phyloP scores from a whole-genome alignment of 805 yeast genomes.

The Metschnikowia lochheadii region DNA sequence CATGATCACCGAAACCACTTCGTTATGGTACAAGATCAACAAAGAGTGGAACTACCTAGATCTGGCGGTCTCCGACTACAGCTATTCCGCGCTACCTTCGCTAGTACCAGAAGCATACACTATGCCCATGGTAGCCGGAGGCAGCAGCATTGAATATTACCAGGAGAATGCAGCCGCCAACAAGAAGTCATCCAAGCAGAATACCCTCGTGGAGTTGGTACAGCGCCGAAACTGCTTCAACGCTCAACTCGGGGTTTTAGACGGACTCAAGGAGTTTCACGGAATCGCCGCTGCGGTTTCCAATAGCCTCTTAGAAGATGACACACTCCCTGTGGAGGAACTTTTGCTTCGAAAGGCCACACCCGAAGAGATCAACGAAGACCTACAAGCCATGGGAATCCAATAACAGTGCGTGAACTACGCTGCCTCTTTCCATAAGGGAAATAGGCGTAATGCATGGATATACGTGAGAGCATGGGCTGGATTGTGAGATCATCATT shows the following conservation, averaged over 20 bases:
- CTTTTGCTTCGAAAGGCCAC: slow-evolving; percentile 52
- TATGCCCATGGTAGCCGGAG: slow-evolving; percentile 16
- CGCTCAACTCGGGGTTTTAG: slow-evolving; percentile 64
- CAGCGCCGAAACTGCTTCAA: slow-evolving; percentile 62
- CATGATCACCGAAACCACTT: slow-evolving; percentile 69
- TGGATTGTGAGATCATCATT: neutral
- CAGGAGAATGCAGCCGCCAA: slow-evolving; percentile 20
- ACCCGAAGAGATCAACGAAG: slow-evolving; percentile 70
- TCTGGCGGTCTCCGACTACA: slow-evolving; percentile 53
- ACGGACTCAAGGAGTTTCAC: slow-evolving; percentile 61
- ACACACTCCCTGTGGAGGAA: slow-evolving; percentile 24
- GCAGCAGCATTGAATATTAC: slow-evolving; percentile 16
- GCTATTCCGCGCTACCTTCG: slow-evolving; percentile 39
- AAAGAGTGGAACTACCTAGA: slow-evolving; percentile 84
- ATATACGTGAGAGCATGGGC: neutral
- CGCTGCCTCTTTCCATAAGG: neutral
- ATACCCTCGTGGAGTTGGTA: slow-evolving; percentile 43
- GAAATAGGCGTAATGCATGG: neutral
- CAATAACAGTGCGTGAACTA: neutral
- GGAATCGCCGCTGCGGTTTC: slow-evolving; percentile 80
- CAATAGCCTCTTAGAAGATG: slow-evolving; percentile 29
- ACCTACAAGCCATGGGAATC: slow-evolving; percentile 63
- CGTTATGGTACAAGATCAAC: slow-evolving; percentile 87
- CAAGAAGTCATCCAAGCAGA: slow-evolving; percentile 35
- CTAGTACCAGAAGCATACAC: slow-evolving; percentile 7